These are phyloP conservation scores for Diutina siamensis DNA, from an alignment of 1,139 yeast species.

Conservation along the genomic window DNA sequence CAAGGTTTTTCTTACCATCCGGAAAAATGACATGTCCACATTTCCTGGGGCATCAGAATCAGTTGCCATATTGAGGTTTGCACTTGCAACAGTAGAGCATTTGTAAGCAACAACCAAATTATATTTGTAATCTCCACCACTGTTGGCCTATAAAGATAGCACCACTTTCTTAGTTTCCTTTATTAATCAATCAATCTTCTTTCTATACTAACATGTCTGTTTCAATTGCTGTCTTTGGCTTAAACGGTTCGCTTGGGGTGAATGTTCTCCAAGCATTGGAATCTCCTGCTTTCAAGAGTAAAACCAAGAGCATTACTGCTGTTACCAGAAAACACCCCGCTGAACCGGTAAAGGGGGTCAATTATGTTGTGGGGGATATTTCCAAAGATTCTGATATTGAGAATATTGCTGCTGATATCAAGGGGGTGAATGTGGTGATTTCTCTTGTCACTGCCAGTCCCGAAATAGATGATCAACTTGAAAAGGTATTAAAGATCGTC, in stretches of 20 bases:
- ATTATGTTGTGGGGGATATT: slow-evolving; percentile 26
- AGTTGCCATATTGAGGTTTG: no score
- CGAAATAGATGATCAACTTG: slow-evolving; percentile 15
- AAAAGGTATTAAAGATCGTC: slow-evolving; percentile 24
- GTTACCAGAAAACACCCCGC: slow-evolving; percentile 31
- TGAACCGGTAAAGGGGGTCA: slow-evolving; percentile 17
- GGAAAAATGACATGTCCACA: no score
- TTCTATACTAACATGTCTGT: neutral
- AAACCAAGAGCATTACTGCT: slow-evolving; percentile 39
- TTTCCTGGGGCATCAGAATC: no score
- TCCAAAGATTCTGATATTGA: slow-evolving; percentile 16
- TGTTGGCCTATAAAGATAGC: no score
- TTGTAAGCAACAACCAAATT: no score
- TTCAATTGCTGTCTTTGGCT: slow-evolving; percentile 39
- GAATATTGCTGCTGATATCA: slow-evolving; percentile 19
- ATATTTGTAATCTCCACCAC: no score
- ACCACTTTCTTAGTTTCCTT: no score
- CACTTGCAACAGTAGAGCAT: no score
- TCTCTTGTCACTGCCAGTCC: slow-evolving; percentile 27
- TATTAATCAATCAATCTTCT: no score
- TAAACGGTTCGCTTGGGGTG: slow-evolving; percentile 40
- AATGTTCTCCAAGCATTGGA: slow-evolving; percentile 35
- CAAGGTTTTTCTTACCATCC: no score
- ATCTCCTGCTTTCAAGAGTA: slow-evolving; percentile 27
- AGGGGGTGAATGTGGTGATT: slow-evolving; percentile 40